Evolutionary conservation across 108 stramenopile genomes (phyloP).

Genomic region (Phaeodactylum tricornutum): DNA sequence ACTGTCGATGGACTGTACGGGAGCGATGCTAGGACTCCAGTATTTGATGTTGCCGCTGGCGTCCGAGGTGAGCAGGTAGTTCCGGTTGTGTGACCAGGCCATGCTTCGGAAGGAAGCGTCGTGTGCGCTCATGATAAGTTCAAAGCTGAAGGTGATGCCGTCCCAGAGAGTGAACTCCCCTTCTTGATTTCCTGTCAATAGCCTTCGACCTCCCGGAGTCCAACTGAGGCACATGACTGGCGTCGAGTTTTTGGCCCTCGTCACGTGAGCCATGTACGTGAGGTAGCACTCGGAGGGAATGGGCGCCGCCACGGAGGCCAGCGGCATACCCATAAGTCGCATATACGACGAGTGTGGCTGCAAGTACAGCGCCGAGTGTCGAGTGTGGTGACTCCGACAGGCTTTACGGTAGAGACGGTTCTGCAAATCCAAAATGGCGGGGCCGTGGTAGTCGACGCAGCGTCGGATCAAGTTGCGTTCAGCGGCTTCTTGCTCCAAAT

Average conservation of each 20-base stretch:
- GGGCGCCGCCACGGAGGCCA: constrained; percentile 28
- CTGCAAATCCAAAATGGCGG: constrained; percentile 61
- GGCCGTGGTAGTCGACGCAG: constrained; percentile 76
- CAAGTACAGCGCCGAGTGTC: constrained; percentile 28
- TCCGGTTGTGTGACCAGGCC: constrained; percentile 87
- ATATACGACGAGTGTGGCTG: constrained; percentile 69
- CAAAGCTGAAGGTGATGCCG: constrained; percentile 82
- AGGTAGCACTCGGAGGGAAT: constrained; percentile 41
- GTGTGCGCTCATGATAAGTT: constrained; percentile 83
- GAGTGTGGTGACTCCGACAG: constrained; percentile 39
- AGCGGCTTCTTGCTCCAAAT: constrained; percentile 52
- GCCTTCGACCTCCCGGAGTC: constrained; percentile 83
- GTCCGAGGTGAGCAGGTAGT: constrained; percentile 86
- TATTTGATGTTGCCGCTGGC: constrained; percentile 83
- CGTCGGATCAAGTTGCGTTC: constrained; percentile 62
- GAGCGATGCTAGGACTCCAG: constrained; percentile 87
- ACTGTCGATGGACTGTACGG: constrained; percentile 70
- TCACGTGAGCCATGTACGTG: constrained; percentile 76
- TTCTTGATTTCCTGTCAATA: constrained; percentile 81
- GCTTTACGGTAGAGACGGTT: constrained; percentile 61
- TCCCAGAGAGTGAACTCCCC: constrained; percentile 93
- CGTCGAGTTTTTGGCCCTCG: constrained; percentile 75
- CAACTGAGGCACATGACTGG: constrained; percentile 76
- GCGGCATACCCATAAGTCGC: constrained; percentile 64
- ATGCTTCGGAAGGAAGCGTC: constrained; percentile 79